Base-by-base conservation (phyloP, 306 rosid genomes). In the Ormosia semicastrata region DNA sequence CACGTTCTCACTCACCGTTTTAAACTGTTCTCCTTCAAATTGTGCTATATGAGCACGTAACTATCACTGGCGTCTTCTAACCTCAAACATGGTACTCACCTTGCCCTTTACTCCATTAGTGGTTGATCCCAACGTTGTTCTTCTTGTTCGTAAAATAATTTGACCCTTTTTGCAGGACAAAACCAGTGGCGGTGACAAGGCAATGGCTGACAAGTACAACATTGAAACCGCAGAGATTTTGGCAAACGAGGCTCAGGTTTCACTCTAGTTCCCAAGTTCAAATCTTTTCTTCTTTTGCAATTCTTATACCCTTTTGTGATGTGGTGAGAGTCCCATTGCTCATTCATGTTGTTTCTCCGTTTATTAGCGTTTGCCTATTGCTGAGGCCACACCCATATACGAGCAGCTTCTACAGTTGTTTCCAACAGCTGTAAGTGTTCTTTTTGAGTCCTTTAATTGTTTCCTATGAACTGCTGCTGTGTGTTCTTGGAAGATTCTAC, bases 391-490 rank as follows among this genome's bases (percentile, higher is more conserved):
- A 30, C 91, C 98, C 6, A 87, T 95, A 57, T 93, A 93, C 71
- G 99, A 95, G 89, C 91, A 95, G 64, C 95, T 95, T 71, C 90
- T 95, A 34, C 86, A 89, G 3, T 78, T 85, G 69, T 95, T 88
- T 80, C 99, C 98, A 10, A 93, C 98, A 40, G 89, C 97, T 72
- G 99, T 95, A 85, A 91, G 95, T 86, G 24, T 85, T 87, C 68
- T 78, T 80, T 59, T 72, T 76, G n/a, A 71, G 44, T 40, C 6
- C 41, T 62, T 80, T 85, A 29, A 2, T 14, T 66, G 5, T 71
- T 39, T 37, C 50, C n/a, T 82, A 8, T 72, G 46, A 66, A 40
- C 63, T 44, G 13, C 29, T 77, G 13, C n/a, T 53, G 32, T 8
- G 78, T 57, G 68, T n/a, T 50, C 57, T 52, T 52, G 10, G 32